Evolutionary conservation across 306 rosid genomes (phyloP).

Genomic region (Vigna hirtella): DNA sequence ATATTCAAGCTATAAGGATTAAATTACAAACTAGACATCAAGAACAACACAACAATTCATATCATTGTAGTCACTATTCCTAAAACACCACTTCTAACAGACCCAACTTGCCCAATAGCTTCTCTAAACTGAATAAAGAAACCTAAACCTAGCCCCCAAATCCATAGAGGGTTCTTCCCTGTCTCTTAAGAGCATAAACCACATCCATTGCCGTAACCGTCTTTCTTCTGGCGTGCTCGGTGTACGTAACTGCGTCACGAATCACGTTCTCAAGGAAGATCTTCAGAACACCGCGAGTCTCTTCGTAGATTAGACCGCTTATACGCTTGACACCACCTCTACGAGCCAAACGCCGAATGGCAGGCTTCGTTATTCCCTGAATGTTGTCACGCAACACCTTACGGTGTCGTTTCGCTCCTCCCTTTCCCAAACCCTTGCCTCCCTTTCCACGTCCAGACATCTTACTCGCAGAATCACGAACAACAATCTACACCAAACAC

Average conservation of each 20-base stretch:
- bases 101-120: not conserved
- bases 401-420: constrained; percentile 81
- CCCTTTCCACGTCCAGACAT: constrained; percentile 91
- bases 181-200: constrained; percentile 74
- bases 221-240: constrained; percentile 78
- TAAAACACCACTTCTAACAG: not conserved
- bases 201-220: constrained; percentile 85
- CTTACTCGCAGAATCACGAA: not conserved
- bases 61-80: not conserved
- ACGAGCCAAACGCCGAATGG: constrained; percentile 77
- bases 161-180: constrained; percentile 76
- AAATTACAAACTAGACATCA: not conserved
- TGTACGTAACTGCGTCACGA: constrained; percentile 79
- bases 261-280: constrained; percentile 79
- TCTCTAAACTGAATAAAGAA: not conserved
- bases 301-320: constrained; percentile 75
- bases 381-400: constrained; percentile 75
- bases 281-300: constrained; percentile 77
- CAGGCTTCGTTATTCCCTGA: constrained; percentile 79
- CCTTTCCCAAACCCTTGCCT: constrained; percentile 84
- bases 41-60: not conserved
- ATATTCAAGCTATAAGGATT: constrained; percentile 8
- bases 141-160: constrained; percentile 67
- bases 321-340: constrained; percentile 82
- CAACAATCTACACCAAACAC: constrained; percentile 1